Evolutionary conservation across 164 flowering plant species (phyloP).

Genomic region (Stephania yunnanensis): DNA sequence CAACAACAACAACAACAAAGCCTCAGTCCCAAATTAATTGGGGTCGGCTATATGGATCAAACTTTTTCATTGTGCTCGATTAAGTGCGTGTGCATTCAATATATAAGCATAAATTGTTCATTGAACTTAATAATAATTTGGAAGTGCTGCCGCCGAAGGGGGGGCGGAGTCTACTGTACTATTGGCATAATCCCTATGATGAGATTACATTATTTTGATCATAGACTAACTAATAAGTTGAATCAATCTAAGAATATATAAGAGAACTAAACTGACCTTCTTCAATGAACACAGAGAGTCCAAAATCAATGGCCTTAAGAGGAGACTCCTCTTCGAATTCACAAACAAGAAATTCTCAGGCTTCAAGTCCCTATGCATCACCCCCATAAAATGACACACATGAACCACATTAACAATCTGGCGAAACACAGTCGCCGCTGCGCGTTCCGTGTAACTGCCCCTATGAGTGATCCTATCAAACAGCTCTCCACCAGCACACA

Average conservation of each 20-base stretch:
- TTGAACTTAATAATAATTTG: neutral
- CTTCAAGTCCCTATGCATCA: constrained; percentile 86
- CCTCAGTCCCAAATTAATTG: no score
- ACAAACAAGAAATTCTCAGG: constrained; percentile 86
- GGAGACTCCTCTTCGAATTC: constrained; percentile 44
- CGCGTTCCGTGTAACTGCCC: constrained; percentile 61
- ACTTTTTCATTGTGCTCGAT: no score
- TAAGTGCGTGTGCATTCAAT: no score
- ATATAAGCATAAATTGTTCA: no score
- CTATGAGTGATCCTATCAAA: constrained; percentile 57
- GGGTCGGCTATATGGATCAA: no score
- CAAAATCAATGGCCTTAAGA: constrained; percentile 77
- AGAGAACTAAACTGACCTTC: constrained; percentile 39
- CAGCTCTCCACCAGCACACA: constrained; percentile 90
- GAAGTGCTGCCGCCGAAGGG: neutral
- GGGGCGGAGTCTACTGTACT: neutral
- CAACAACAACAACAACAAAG: no score
- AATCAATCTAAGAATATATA: neutral
- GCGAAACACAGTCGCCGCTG: constrained; percentile 58
- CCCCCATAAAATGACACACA: constrained; percentile 93
- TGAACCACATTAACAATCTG: constrained; percentile 87
- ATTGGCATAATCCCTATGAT: neutral
- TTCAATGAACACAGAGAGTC: constrained; percentile 85
- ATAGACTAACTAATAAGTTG: neutral
- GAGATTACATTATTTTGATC: neutral